These are phyloP conservation scores for Dendrobium nobile DNA, from an alignment of 106 monocot species.

Conservation along the genomic window DNA sequence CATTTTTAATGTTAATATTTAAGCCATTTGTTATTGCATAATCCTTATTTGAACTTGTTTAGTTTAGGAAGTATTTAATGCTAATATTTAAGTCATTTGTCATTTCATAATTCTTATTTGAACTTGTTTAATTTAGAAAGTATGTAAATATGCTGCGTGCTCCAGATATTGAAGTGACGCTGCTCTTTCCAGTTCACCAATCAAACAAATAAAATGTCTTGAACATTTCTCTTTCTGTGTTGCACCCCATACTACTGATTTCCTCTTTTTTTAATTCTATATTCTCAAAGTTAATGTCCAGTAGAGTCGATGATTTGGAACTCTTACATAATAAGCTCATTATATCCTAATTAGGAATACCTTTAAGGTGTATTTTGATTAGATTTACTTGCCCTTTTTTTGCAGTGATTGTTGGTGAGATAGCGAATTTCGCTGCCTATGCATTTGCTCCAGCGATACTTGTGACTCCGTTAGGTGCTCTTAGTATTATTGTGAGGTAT, in stretches of 20 bases:
- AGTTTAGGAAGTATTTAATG: not conserved
- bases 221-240: too few species aligned
- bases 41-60: not conserved
- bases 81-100: too few species aligned
- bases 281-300: not conserved
- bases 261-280: not conserved
- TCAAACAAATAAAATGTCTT: too few species aligned
- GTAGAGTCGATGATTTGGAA: too few species aligned
- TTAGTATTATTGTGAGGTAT: slow-evolving; percentile 35
- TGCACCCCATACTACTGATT: too few species aligned
- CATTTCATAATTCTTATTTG: not conserved
- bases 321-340: too few species aligned
- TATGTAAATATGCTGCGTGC: not conserved
- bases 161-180: not conserved
- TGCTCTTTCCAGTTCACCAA: too few species aligned
- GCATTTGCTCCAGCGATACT: slow-evolving; percentile 38
- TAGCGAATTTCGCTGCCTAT: slow-evolving; percentile 36
- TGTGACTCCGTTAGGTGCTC: slow-evolving; percentile 34
- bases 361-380: not conserved
- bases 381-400: not conserved
- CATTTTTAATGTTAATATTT: not conserved
- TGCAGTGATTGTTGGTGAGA: slow-evolving; percentile 28
- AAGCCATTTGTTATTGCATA: not conserved
- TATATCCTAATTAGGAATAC: not conserved
- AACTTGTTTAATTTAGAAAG: not conserved